phyloP scores from a whole-genome alignment of 306 rosid genomes.

The Alnus glutinosa region DNA sequence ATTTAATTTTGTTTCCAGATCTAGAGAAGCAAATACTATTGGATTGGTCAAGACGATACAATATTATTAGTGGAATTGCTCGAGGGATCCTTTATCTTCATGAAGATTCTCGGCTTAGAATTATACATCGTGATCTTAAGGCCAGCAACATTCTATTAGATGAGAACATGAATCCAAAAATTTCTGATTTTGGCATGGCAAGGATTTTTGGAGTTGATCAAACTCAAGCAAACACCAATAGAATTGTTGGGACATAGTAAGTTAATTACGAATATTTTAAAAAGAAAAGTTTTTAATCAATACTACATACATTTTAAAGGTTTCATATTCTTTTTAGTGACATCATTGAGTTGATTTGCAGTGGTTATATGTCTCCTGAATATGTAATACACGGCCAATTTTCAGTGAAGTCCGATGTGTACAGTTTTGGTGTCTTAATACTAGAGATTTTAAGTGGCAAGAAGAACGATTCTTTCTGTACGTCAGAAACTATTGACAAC shows the following conservation, averaged over 20 bases:
- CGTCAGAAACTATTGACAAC: conserved; percentile 31
- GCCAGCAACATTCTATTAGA: conserved; percentile 43
- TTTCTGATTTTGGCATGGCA: conserved; percentile 55
- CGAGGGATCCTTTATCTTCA: conserved; percentile 50
- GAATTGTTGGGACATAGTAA: conserved; percentile 52
- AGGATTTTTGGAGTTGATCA: conserved; percentile 30
- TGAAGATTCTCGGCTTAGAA: conserved; percentile 45
- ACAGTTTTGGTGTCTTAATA: conserved; percentile 49
- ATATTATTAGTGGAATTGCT: conserved; percentile 43
- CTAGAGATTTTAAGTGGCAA: conserved; percentile 54
- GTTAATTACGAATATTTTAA: too few species aligned
- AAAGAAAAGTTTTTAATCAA: conserved; percentile 5
- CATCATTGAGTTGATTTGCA: neutral
- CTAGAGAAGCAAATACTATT: conserved; percentile 10
- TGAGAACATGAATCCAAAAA: conserved; percentile 36
- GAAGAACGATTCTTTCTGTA: conserved; percentile 36
- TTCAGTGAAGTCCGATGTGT: conserved; percentile 43
- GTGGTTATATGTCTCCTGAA: conserved; percentile 11
- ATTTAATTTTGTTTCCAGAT: conserved; percentile 19
- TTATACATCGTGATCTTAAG: conserved; percentile 53
- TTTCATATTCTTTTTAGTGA: too few species aligned
- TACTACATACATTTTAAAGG: too few species aligned
- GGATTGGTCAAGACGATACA: conserved; percentile 42
- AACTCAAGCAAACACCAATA: conserved; percentile 28
- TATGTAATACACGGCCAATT: conserved; percentile 6